These are phyloP conservation scores for Daedalea quercina DNA, from an alignment of 768 basidiomycete genomes.

Conservation along the genomic window DNA sequence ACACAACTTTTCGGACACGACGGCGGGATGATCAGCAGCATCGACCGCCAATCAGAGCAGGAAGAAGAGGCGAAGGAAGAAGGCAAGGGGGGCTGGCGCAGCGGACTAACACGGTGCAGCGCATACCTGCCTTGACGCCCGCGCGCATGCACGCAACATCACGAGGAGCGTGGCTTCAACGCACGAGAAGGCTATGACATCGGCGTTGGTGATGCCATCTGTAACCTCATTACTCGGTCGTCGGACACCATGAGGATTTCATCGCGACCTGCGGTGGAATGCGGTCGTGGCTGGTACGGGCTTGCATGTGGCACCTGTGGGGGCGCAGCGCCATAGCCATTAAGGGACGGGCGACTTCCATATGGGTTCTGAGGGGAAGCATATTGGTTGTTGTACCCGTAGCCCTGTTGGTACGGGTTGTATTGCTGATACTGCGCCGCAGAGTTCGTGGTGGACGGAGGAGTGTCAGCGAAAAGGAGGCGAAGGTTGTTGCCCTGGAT, in stretches of 20 bases:
- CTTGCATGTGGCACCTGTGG: constrained; percentile 34
- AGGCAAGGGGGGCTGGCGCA: neutral
- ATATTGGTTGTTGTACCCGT: constrained; percentile 29
- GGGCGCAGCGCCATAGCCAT: constrained; percentile 7
- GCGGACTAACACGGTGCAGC: constrained; percentile 11
- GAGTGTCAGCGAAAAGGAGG: constrained; percentile 89
- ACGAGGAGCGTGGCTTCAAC: constrained; percentile 3
- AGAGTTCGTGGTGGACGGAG: constrained; percentile 73
- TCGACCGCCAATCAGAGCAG: constrained; percentile 1
- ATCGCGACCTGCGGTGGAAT: constrained; percentile 50
- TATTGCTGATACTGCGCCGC: constrained; percentile 30
- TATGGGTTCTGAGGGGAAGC: constrained; percentile 21
- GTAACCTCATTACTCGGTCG: constrained; percentile 72
- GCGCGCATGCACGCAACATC: too few relatives aligned
- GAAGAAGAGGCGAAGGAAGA: neutral
- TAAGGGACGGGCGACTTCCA: constrained; percentile 20
- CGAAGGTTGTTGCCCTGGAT: constrained; percentile 90
- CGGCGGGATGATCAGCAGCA: constrained; percentile 9
- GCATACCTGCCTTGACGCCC: too few relatives aligned
- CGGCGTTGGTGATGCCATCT: constrained; percentile 32
- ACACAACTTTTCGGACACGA: constrained; percentile 10
- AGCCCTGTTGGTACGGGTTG: constrained; percentile 27
- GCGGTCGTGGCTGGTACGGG: constrained; percentile 36
- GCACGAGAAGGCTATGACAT: constrained; percentile 8
- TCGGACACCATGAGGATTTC: constrained; percentile 91